Percentiles rank a stretch among this genome's conserved stretches.
Conservation (phyloP, 805 yeast genomes). For the Wickerhamiella kazuoi region DNA sequence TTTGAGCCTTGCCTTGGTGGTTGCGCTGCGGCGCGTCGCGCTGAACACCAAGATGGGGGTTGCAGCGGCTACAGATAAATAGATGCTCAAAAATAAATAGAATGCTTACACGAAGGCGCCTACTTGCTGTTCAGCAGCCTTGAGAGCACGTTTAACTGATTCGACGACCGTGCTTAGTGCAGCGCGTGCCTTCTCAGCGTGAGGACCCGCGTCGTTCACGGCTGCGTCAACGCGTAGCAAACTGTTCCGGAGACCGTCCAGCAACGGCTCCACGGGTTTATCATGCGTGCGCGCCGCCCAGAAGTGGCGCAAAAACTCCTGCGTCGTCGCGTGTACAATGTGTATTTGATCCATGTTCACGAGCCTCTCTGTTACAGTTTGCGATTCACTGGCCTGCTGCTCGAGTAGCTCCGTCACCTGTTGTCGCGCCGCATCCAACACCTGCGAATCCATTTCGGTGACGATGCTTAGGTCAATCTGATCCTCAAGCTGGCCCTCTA, state of each 20-base stretch:
- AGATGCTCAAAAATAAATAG: too few relatives aligned
- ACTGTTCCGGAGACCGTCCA: not conserved
- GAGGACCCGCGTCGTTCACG: not conserved
- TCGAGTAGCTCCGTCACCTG: not conserved
- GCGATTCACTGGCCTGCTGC: not conserved
- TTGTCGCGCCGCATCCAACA: not conserved
- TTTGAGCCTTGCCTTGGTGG: not conserved
- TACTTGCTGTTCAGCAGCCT: not conserved
- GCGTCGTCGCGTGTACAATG: constrained; percentile 51
- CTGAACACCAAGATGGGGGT: too few relatives aligned
- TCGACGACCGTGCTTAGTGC: not conserved
- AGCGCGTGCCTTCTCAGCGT: not conserved
- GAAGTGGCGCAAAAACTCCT: constrained; percentile 60
- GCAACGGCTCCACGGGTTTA: not conserved
- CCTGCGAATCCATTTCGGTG: not conserved
- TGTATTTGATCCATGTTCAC: constrained; percentile 29
- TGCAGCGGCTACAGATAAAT: too few relatives aligned
- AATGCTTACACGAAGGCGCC: not conserved
- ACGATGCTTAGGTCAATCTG: not conserved
- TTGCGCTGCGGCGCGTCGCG: not conserved
- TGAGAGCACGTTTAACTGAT: not conserved
- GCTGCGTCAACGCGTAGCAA: not conserved
- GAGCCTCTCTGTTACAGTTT: not conserved
- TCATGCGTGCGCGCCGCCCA: constrained; percentile 24
- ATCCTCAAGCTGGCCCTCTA: not conserved